phyloP scores from a whole-genome alignment of 179 eudicot genomes.

The Carnegiea gigantea region DNA sequence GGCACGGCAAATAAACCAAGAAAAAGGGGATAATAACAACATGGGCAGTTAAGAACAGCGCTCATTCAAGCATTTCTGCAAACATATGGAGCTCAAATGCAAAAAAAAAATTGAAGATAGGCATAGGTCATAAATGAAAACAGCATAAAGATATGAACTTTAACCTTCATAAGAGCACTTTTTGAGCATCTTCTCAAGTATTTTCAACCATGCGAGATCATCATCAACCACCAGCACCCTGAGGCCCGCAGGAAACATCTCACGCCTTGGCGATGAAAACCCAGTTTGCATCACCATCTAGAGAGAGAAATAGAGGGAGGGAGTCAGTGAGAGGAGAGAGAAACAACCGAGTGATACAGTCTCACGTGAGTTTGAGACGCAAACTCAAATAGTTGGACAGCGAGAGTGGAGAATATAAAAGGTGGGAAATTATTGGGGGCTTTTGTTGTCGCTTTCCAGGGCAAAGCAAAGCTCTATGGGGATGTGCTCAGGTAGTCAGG shows the following conservation, averaged over 20 bases:
- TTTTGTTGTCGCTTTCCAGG: slow-evolving; percentile 9
- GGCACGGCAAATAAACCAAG: neutral
- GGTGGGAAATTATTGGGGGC: slow-evolving; percentile 23
- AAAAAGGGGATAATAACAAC: neutral
- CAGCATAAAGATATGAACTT: neutral
- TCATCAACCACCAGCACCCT: slow-evolving; percentile 94
- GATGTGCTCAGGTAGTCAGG: neutral
- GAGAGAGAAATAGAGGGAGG: neutral
- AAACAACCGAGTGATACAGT: neutral
- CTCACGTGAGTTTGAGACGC: slow-evolving; percentile 14
- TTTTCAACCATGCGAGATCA: slow-evolving; percentile 79
- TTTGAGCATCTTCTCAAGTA: slow-evolving; percentile 90
- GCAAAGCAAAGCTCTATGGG: slow-evolving; percentile 8
- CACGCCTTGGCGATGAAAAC: slow-evolving; percentile 61
- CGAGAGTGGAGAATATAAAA: slow-evolving; percentile 19
- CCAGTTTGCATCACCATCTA: slow-evolving; percentile 50
- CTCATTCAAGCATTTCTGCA: slow-evolving; percentile 7
- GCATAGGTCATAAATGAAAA: neutral
- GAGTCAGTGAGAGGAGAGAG: neutral
- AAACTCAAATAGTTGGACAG: slow-evolving; percentile 16
- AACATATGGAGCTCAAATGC: neutral
- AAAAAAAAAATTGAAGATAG: neutral
- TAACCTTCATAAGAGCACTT: slow-evolving; percentile 92
- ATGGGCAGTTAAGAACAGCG: neutral
- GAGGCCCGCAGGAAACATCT: slow-evolving; percentile 74